Conservation (phyloP, 2,329 filamentous ascomycete genomes). For the Phyllosticta citrichinensis region DNA sequence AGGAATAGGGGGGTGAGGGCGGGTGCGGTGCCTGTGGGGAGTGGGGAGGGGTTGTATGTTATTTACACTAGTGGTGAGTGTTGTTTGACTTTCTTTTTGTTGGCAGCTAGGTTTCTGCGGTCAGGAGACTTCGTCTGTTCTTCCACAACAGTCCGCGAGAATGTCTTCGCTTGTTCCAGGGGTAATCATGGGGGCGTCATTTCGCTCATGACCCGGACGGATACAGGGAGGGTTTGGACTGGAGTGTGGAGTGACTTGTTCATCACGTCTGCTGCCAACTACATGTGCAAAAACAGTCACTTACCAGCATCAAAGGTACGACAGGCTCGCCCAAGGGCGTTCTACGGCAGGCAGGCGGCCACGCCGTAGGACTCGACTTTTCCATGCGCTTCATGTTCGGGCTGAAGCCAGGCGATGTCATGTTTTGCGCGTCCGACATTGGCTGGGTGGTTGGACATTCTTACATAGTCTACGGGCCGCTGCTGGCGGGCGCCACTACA, state of each 20-base stretch:
- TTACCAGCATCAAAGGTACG: slow-evolving; percentile 39
- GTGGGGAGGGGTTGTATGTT: slow-evolving; percentile 74
- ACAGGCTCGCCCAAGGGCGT: slow-evolving; percentile 79
- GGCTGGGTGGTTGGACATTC: slow-evolving; percentile 85
- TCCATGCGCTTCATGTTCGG: slow-evolving; percentile 77
- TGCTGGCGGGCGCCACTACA: slow-evolving; percentile 76
- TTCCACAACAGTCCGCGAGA: neutral
- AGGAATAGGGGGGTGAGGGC: slow-evolving; percentile 57
- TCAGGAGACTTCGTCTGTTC: neutral
- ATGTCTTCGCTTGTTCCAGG: neutral
- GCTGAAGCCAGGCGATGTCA: slow-evolving; percentile 72
- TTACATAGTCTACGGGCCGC: slow-evolving; percentile 82
- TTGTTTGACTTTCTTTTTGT: neutral
- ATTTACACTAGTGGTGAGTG: slow-evolving; percentile 65
- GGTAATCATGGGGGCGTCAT: too few relatives aligned
- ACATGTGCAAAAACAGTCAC: neutral
- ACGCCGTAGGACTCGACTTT: slow-evolving; percentile 74
- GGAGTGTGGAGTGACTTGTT: neutral
- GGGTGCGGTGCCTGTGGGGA: slow-evolving; percentile 66
- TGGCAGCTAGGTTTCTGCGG: neutral
- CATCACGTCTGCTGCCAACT: neutral
- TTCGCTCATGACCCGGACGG: neutral
- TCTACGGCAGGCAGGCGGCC: slow-evolving; percentile 70
- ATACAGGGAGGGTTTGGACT: neutral
- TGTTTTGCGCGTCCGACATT: slow-evolving; percentile 74